Evolutionary conservation across 2,329 filamentous ascomycete species (phyloP), one percentile per base, ranked within the genome.

Genomic region (Penicillium sp.): DNA sequence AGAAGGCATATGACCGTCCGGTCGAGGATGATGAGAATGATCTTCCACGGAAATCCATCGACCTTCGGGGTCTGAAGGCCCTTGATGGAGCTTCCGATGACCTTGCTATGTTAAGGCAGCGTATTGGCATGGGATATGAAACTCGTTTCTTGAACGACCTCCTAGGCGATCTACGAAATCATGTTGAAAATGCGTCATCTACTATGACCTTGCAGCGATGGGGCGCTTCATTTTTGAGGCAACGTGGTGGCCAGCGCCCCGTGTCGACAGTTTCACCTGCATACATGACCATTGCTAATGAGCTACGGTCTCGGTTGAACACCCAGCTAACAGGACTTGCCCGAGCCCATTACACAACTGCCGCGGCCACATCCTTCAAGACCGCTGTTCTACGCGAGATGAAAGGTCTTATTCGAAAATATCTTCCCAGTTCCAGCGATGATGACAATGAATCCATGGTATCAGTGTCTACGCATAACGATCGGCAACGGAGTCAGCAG

Each of bases 401-500:
- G 74, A 90, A 94, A 69, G 88, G 86, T 37, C 81, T 98, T 52
- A 94, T 99, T 53, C 86, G 93, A 57, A 87, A 88, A 59, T 90
- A 94, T 26, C 82, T 99, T 42, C 95, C 95, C 0, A 97, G 93
- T 71, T 96, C 94, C 11, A 95, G 87, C 68, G 95, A 99, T 62
- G 94, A 98, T 67, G 95, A 99, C 73, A 91, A 89, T 63, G 92
- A 95, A 73, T 96, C 93, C 0, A 89, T 94, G 80, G 88, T 94
- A 78, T 93, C 93, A 1, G 84, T 88, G 0, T 96, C 93, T 3
- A 97, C 94, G 0, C 85, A 85, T 63, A 86, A 87, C 45, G 89
- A 88, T 30, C 85, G 85, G 60, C 85, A 88, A 64, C 80, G 89
- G 45, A 90, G 87, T 19, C 90, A 92, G 68, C 91, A 96, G 71